phyloP scores from a whole-genome alignment of 2,329 filamentous ascomycete genomes.

The Fusarium citri region DNA sequence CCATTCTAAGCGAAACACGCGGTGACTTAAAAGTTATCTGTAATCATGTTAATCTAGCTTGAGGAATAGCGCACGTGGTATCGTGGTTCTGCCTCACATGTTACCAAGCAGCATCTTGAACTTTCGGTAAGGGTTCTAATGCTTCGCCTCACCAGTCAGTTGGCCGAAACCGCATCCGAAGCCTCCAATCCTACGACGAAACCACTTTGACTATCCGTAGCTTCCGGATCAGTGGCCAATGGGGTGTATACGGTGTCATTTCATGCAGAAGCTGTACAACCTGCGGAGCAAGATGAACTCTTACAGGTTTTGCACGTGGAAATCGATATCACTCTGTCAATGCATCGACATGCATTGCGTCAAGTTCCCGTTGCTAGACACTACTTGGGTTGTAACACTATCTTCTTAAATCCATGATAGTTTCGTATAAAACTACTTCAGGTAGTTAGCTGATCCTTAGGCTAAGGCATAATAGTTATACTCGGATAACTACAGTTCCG shows the following conservation, averaged over 20 bases:
- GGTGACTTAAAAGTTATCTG: background rate
- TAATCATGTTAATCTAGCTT: conserved; percentile 3
- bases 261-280: background rate
- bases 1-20: background rate
- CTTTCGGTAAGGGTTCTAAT: background rate
- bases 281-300: background rate
- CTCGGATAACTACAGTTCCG: background rate
- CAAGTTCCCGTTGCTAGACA: background rate
- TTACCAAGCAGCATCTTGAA: background rate
- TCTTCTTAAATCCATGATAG: background rate
- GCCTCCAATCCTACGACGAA: background rate
- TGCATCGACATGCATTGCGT: background rate
- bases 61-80: background rate
- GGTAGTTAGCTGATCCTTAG: background rate
- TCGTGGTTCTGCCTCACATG: background rate
- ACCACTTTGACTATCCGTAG: background rate
- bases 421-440: background rate
- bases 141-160: conserved; percentile 3
- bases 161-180: background rate
- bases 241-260: background rate
- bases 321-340: background rate
- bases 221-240: background rate
- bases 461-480: background rate
- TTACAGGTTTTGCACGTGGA: background rate
- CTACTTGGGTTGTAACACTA: background rate